Conservation (phyloP, 1,139 yeast species). For the Suhomyces terraborum region DNA sequence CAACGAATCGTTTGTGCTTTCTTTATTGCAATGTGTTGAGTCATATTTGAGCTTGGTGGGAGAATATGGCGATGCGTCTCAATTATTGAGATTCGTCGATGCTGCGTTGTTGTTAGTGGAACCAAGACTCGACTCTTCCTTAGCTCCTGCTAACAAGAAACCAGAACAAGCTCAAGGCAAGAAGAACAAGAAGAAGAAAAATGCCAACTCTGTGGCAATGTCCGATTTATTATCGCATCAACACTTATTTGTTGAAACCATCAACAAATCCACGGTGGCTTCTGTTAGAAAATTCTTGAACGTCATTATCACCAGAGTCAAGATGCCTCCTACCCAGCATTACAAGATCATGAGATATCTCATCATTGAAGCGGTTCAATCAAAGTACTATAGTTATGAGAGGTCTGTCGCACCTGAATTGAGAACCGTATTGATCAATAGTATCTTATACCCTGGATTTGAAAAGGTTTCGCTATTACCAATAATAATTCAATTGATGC, state of each 20-base stretch:
- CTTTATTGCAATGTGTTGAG: slow-evolving; percentile 33
- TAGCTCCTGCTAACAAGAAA: slow-evolving; percentile 17
- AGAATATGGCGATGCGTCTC: slow-evolving; percentile 40
- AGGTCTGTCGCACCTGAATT: slow-evolving; percentile 34
- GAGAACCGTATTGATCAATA: slow-evolving; percentile 45
- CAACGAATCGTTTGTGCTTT: slow-evolving; percentile 34
- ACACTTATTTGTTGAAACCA: slow-evolving; percentile 51
- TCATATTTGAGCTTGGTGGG: slow-evolving; percentile 34
- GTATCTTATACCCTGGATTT: slow-evolving; percentile 66
- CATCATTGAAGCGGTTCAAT: slow-evolving; percentile 48
- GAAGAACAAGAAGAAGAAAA: slow-evolving; percentile 46
- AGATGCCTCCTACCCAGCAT: slow-evolving; percentile 64
- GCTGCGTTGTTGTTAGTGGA: slow-evolving; percentile 47
- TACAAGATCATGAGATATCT: slow-evolving; percentile 61
- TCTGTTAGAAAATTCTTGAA: slow-evolving; percentile 52
- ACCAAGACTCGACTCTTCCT: slow-evolving; percentile 30
- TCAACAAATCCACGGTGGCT: slow-evolving; percentile 39
- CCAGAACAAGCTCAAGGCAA: slow-evolving; percentile 15
- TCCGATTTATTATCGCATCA: slow-evolving; percentile 75
- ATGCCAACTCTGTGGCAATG: slow-evolving; percentile 48
- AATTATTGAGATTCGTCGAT: slow-evolving; percentile 47
- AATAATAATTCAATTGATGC: slow-evolving; percentile 58
- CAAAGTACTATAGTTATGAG: slow-evolving; percentile 29
- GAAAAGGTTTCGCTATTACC: slow-evolving; percentile 69
- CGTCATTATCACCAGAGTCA: slow-evolving; percentile 49